Base-by-base conservation (phyloP, 2,329 filamentous ascomycete genomes). In the Monosporascus ibericus region DNA sequence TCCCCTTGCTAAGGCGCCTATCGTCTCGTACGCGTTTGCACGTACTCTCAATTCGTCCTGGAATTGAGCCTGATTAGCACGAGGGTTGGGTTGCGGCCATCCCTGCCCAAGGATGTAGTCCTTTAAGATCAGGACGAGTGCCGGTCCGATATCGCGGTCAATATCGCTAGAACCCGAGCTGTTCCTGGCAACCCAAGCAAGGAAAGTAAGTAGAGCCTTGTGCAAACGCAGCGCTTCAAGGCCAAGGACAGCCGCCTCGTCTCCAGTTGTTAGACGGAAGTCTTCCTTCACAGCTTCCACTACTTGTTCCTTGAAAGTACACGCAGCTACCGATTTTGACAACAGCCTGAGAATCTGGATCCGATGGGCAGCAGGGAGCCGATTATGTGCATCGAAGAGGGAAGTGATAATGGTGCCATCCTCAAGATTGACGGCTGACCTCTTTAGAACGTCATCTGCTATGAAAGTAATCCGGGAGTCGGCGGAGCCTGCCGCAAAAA, bases 401-500 rank as follows among this genome's bases (percentile, higher is more conserved):
- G 79, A 75, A 52, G 79, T 72, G 3, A 95, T 76, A 2, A 91
- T 69, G 1, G 67, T 60, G 9, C 75, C 62, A 55, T 90, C 80
- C 66, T 97, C 92, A 25, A 96, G 73, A 8, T 88, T 84, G 8
- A 88, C 80, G 2, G 82, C 79, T 30, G 82, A 87, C 58, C 92
- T 80, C 70, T 96, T 99, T 58, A 97, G 71, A 48, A 95, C 82
- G 61, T 96, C 91, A 52, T 96, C 90, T 0, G 89, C 92, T n/a
- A 90, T 74, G n/a, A 87, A 84, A 11, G 88, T 85, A 38, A 96
- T 85, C 8, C 87, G 82, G 37, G 86, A 90, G 58, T 96, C 94
- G 1, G 85, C 75, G 69, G 92, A 92, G 0, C 90, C 86, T 25
- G 90, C 86, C 5, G 92, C 91, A 65, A 88, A 91, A 1, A 97